Percentiles rank a stretch among this genome's conserved stretches.
Evolutionary conservation across 495 filamentous ascomycete species (phyloP).

Genomic region (Melanomma pulvis-pyrius): DNA sequence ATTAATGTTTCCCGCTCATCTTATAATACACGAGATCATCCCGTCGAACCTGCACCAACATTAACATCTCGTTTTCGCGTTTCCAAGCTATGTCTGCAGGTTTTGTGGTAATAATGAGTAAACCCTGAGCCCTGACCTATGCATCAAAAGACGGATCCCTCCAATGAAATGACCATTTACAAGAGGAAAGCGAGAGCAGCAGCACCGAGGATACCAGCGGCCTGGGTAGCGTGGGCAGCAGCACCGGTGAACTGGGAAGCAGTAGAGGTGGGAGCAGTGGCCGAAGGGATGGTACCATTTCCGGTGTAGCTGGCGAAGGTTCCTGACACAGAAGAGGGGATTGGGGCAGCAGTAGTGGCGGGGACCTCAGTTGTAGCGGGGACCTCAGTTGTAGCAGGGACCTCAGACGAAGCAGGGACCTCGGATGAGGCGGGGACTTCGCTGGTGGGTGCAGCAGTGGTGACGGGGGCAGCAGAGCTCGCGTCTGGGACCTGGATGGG

Average conservation of each 20-base stretch:
- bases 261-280: constrained; percentile 8
- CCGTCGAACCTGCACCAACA: not conserved
- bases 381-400: not conserved
- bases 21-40: constrained; percentile 10
- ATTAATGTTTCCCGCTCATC: not conserved
- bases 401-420: not conserved
- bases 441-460: not conserved
- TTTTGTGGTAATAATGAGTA: not conserved
- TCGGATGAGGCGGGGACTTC: not conserved
- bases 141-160: not conserved
- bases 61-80: constrained; percentile 4
- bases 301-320: constrained; percentile 5
- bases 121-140: constrained; percentile 2
- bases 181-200: constrained; percentile 35
- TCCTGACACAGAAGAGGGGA: constrained; percentile 8
- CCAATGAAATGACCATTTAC: constrained; percentile 18
- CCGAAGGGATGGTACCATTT: constrained; percentile 15
- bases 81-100: not conserved
- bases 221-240: constrained; percentile 33
- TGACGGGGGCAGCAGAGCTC: not conserved
- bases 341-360: not conserved
- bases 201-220: constrained; percentile 34
- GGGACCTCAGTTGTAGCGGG: constrained; percentile 11
- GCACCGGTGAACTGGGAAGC: constrained; percentile 29
- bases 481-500: constrained; percentile 20